Evolutionary conservation across 176 grass and related monocot species (phyloP).

Genomic region (Aegilops umbellulata): DNA sequence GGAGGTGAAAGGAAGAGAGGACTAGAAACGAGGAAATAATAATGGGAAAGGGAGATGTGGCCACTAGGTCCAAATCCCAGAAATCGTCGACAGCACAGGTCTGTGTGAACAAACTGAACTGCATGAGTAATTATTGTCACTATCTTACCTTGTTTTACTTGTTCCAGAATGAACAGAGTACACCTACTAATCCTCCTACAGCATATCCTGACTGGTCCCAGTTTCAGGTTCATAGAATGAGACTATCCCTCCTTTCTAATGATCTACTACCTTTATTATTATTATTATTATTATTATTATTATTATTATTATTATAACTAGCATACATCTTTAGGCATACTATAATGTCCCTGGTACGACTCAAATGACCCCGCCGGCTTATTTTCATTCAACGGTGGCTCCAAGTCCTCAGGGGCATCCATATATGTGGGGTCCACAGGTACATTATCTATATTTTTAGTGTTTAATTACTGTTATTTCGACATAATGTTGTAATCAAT

Average conservation of each 20-base stretch:
- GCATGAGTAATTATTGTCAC: not conserved
- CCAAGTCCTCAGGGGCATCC: constrained; percentile 52
- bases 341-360: constrained; percentile 47
- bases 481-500: not conserved
- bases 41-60: constrained; percentile 62
- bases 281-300: constrained; percentile 24
- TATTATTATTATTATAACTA: constrained; percentile 21
- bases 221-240: constrained; percentile 49
- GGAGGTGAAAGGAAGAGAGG: constrained; percentile 27
- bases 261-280: constrained; percentile 30
- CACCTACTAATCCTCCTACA: constrained; percentile 49
- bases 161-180: constrained; percentile 53
- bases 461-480: not conserved
- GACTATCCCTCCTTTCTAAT: constrained; percentile 26
- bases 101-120: constrained; percentile 28
- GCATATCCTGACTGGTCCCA: constrained; percentile 68
- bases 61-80: constrained; percentile 56
- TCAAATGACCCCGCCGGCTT: constrained; percentile 51
- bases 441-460: constrained; percentile 23
- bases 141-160: constrained; percentile 40
- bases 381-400: constrained; percentile 49
- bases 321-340: constrained; percentile 48
- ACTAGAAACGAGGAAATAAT: constrained; percentile 20
- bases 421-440: constrained; percentile 66
- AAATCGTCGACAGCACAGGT: constrained; percentile 52